Base-by-base conservation (phyloP, 2,329 filamentous ascomycete genomes). In the Teratosphaeria destructans region DNA sequence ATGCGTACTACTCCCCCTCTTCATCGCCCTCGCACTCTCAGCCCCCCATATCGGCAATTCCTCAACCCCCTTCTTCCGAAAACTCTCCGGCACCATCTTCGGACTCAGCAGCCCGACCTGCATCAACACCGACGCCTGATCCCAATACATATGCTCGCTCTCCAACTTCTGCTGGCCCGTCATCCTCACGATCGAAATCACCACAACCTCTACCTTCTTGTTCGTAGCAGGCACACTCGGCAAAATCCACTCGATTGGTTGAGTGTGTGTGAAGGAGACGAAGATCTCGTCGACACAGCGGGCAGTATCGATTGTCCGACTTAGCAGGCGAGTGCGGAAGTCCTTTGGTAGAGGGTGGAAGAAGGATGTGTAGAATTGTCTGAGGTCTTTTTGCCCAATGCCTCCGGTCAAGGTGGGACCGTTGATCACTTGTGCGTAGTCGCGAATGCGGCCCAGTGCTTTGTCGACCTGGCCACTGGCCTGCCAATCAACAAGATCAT, bases 251-350 rank as follows among this genome's bases (percentile, higher is more conserved):
- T 78, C 77, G 55, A 85, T 76, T 39, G 78, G 74, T 34, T 77
- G 74, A 0, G 80, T 81, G 65, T 86, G 83, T 59, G 79, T 79
- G 67, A 85, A 84, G 0, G 78, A 75, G 6, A 83, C 68, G 63
- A 80, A 78, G 19, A 85, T 72, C 66, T 86, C 83, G 64, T 86
- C 83, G 11, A 85, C 83, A n/a, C 85, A 74, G 29, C 81, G 78
- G 64, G 85, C 82, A 0, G 76, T 74, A 19, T 82, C 83, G 3
- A 82, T 74, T 0, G 83, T 86, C 6, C 83, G 79, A 2, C 79
- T 82, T 3, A 86, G 69, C 2, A 86, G 76, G 11, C 78, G 78
- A 60, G 83, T 76, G 47, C 76, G 75, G 1, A 79, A 80, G 0
- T 77, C 76, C 1, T 80, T 79, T 0, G 80, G 77, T 11, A 74